These are phyloP conservation scores for Neofusicoccum cordaticola DNA, from an alignment of 2,329 filamentous ascomycete genomes.

Conservation along the genomic window DNA sequence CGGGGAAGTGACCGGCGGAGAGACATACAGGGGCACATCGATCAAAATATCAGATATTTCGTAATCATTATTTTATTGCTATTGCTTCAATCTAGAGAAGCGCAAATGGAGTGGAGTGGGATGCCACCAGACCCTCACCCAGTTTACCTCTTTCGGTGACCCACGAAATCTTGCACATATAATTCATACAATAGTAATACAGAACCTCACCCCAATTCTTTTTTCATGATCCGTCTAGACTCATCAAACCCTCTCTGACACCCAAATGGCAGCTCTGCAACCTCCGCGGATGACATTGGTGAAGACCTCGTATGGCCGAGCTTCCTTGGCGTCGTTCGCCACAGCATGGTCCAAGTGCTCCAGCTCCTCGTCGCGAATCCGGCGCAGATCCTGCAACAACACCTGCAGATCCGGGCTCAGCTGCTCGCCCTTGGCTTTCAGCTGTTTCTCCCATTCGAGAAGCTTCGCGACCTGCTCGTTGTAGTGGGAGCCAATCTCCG, in stretches of 20 bases:
- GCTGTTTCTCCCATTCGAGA: constrained; percentile 74
- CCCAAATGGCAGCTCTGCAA: constrained; percentile 88
- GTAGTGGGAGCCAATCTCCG: constrained; percentile 94
- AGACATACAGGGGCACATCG: too few species aligned
- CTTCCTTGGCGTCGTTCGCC: constrained; percentile 86
- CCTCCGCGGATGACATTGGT: constrained; percentile 86
- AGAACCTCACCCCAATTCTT: neutral
- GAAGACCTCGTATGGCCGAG: constrained; percentile 83
- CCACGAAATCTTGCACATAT: neutral
- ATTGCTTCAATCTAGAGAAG: too few species aligned
- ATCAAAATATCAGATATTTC: too few species aligned
- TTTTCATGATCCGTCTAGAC: neutral
- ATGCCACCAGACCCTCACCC: neutral
- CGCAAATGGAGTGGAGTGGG: neutral
- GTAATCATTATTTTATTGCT: too few species aligned
- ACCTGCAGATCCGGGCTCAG: constrained; percentile 73
- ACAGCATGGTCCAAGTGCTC: constrained; percentile 96
- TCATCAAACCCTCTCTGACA: constrained; percentile 68
- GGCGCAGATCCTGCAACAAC: constrained; percentile 70
- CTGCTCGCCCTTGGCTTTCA: constrained; percentile 74
- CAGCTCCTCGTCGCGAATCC: constrained; percentile 91
- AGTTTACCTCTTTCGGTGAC: neutral
- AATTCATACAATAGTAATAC: neutral
- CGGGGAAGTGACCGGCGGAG: too few species aligned
- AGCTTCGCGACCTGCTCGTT: constrained; percentile 84